These are phyloP conservation scores for Sporisorium graminicola DNA, from an alignment of 1,284 basidiomycete species.

Conservation along the genomic window DNA sequence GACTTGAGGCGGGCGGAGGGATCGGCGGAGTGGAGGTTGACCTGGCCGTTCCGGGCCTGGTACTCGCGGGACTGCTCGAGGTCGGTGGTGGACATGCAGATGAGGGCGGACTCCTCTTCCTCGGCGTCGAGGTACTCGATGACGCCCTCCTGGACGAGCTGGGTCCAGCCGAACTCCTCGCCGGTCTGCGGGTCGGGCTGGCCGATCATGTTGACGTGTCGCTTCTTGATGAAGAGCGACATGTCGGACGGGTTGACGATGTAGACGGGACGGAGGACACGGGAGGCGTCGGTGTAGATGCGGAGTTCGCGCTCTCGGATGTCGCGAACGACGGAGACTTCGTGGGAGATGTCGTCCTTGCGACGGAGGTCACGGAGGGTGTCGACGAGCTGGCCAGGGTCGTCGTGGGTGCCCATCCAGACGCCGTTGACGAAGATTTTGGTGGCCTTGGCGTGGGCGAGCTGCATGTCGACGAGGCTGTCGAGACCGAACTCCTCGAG, in stretches of 20 bases:
- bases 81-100: constrained; percentile 97
- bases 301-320: constrained; percentile 95
- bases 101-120: constrained; percentile 99
- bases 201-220: constrained; percentile 82
- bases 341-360: constrained; percentile 94
- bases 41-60: constrained; percentile 73
- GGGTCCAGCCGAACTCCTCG: constrained; percentile 80
- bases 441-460: constrained; percentile 73
- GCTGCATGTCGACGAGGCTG: constrained; percentile 65
- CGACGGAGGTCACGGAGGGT: constrained; percentile 92
- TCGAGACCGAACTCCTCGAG: constrained; percentile 89
- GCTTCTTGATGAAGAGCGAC: constrained; percentile 82
- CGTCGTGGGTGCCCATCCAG: constrained; percentile 99
- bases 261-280: constrained; percentile 95
- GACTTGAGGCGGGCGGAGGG: constrained; percentile 83
- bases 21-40: constrained; percentile 79
- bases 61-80: constrained; percentile 77
- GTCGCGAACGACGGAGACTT: constrained; percentile 96
- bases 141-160: constrained; percentile 86
- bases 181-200: constrained; percentile 61
- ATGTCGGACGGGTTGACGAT: constrained; percentile 87
- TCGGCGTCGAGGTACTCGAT: constrained; percentile 97
- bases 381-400: constrained; percentile 89
- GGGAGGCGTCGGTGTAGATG: constrained; percentile 94
- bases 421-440: constrained; percentile 99